Base-by-base conservation (phyloP, 768 basidiomycete species). In the Mycena floridula region DNA sequence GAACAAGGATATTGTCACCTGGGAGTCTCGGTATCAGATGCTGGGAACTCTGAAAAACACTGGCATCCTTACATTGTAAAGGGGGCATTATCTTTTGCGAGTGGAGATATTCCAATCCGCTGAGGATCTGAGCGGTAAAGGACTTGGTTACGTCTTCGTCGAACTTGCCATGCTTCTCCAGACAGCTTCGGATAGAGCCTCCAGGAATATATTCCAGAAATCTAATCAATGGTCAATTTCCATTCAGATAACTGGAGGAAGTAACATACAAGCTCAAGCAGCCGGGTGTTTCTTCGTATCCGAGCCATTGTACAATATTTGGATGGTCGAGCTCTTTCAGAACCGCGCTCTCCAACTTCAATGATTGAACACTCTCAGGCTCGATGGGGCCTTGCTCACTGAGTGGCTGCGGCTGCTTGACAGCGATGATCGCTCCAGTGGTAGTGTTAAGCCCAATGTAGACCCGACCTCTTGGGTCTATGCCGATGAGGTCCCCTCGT, bases 181-280 rank as follows among this genome's bases (percentile, higher is more conserved):
- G 51, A 63, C 81, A 73, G 54, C 76, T 68, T 53, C 79, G 81
- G 42, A 89, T 72, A 2, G 86, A 86, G 12, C 83, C 82, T 52
- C 85, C 86, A 23, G 85, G 82, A 25, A 89, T 82, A 54, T 89
- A 89, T 58, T 89, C 87, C 58, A 87, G 65, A 67, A 89, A 87
- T 54, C 85, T 88, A 47, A 22, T 20, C 7, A 25, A n/a, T 3
- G 15, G 48, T 13, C 54, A 26, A 9, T 28, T 20, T 18, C 20
- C 37, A 20, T 28, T 38, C 5, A 43, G 35, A 35, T 32, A 36
- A 12, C 8, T 8, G 30, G 7, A 7, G 0, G 36, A 22, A 37
- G 8, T 12, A 39, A 59, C 82, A 60, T 55, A 85, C 82, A 85
- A 77, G 61, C 77, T 82, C 26, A 85, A 59, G 58, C 72, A 74